phyloP scores from a whole-genome alignment of 2,329 filamentous ascomycete species.

The Alternaria triticina region DNA sequence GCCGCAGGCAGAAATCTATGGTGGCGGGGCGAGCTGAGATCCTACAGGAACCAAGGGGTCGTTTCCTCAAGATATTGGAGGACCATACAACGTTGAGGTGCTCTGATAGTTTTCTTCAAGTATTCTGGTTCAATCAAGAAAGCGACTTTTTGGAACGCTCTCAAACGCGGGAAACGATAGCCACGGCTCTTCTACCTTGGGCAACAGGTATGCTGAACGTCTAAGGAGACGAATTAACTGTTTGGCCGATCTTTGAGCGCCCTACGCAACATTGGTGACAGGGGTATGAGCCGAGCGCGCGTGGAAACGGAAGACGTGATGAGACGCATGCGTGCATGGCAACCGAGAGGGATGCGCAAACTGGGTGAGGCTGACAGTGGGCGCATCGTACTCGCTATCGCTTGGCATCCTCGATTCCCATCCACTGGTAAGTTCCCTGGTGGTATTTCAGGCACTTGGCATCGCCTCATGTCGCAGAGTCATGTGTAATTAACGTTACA shows the following conservation, averaged over 20 bases:
- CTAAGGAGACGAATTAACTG: neutral
- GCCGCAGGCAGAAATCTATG: neutral
- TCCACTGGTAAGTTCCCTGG: neutral
- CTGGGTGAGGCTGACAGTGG: neutral
- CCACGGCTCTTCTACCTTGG: neutral
- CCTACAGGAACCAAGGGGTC: neutral
- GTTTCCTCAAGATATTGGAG: neutral
- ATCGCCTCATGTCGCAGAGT: neutral
- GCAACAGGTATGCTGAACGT: neutral
- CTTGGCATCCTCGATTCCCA: neutral
- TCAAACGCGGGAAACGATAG: neutral
- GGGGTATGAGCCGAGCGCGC: neutral
- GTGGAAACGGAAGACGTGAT: neutral
- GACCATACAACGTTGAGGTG: neutral
- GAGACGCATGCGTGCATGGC: neutral
- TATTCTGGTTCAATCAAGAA: neutral
- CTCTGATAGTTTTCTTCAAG: neutral
- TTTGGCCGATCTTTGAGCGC: neutral
- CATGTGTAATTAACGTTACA: neutral
- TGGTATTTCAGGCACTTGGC: neutral
- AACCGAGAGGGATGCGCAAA: neutral
- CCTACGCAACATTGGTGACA: neutral
- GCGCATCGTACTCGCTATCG: neutral
- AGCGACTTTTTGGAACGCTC: neutral
- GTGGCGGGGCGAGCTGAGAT: neutral